Evolutionary conservation across 2,329 filamentous ascomycete genomes (phyloP).

Genomic region (Fusarium proliferatum): DNA sequence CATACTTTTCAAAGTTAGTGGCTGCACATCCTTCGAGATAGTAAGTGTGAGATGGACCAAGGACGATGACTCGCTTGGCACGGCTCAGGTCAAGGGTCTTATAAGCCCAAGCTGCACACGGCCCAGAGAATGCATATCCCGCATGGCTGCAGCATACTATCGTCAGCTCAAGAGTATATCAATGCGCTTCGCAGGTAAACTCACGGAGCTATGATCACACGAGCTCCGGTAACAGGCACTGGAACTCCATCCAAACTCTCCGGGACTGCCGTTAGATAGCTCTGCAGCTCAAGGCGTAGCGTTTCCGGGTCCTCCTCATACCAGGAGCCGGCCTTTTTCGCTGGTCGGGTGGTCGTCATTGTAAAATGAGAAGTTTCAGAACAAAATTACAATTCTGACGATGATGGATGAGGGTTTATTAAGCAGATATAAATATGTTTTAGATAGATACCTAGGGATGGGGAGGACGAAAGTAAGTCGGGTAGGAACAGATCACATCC

Average conservation of each 20-base stretch:
- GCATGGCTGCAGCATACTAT: slow-evolving; percentile 74
- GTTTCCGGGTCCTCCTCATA: slow-evolving; percentile 72
- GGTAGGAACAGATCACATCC: too few species aligned
- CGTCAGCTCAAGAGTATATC: not conserved
- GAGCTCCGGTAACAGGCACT: slow-evolving; percentile 78
- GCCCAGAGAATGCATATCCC: slow-evolving; percentile 91
- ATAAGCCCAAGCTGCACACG: slow-evolving; percentile 94
- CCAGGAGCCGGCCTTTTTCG: slow-evolving; percentile 87
- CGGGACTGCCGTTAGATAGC: slow-evolving; percentile 79
- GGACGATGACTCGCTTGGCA: slow-evolving; percentile 88
- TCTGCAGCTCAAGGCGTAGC: slow-evolving; percentile 78
- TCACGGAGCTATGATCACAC: slow-evolving; percentile 93
- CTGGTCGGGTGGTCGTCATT: slow-evolving; percentile 52
- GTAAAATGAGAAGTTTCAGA: too few species aligned
- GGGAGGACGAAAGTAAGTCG: too few species aligned
- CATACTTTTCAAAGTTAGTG: slow-evolving; percentile 69
- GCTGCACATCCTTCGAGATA: slow-evolving; percentile 79
- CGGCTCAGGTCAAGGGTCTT: slow-evolving; percentile 84
- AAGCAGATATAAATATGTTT: too few species aligned
- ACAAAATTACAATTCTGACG: too few species aligned
- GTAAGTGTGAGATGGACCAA: slow-evolving; percentile 92
- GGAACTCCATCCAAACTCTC: slow-evolving; percentile 65
- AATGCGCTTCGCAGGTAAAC: slow-evolving; percentile 45
- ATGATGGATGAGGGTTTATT: too few species aligned
- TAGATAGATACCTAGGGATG: too few species aligned